phyloP scores from a whole-genome alignment of 1,284 basidiomycete genomes.

The Coniophora puteana region DNA sequence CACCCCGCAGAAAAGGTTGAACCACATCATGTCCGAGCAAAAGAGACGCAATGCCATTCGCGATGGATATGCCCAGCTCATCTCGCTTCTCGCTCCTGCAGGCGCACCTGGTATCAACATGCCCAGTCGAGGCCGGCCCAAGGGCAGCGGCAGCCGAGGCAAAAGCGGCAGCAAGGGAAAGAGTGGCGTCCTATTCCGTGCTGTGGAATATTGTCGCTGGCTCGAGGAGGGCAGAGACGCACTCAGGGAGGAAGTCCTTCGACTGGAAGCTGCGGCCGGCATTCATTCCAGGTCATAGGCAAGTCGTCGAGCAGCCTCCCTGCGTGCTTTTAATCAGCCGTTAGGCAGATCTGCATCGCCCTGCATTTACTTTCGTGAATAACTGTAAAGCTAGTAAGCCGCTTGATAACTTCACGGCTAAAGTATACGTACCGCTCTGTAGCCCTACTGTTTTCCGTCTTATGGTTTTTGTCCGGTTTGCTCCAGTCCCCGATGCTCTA shows the following conservation, averaged over 20 bases:
- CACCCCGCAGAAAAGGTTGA: constrained; percentile 86
- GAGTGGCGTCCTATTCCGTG: constrained; percentile 76
- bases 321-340: too few species aligned
- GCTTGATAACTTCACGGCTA: too few species aligned
- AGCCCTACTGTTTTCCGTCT: too few species aligned
- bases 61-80: constrained; percentile 83
- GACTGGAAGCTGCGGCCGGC: constrained; percentile 59
- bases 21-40: constrained; percentile 92
- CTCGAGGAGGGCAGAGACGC: constrained; percentile 70
- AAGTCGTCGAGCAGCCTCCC: too few species aligned
- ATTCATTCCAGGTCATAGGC: too few species aligned
- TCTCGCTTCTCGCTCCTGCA: constrained; percentile 70
- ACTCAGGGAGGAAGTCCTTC: constrained; percentile 55
- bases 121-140: constrained; percentile 74
- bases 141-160: constrained; percentile 66
- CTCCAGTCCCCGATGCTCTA: too few species aligned
- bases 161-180: constrained; percentile 75
- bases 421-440: too few species aligned
- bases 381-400: too few species aligned
- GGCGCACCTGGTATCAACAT: constrained; percentile 64
- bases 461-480: too few species aligned
- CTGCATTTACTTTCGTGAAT: too few species aligned
- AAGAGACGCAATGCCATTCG: constrained; percentile 87
- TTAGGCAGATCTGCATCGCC: too few species aligned
- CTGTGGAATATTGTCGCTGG: constrained; percentile 76